Evolutionary conservation across 108 stramenopile species (phyloP).

Genomic region (Fragilaria radians): DNA sequence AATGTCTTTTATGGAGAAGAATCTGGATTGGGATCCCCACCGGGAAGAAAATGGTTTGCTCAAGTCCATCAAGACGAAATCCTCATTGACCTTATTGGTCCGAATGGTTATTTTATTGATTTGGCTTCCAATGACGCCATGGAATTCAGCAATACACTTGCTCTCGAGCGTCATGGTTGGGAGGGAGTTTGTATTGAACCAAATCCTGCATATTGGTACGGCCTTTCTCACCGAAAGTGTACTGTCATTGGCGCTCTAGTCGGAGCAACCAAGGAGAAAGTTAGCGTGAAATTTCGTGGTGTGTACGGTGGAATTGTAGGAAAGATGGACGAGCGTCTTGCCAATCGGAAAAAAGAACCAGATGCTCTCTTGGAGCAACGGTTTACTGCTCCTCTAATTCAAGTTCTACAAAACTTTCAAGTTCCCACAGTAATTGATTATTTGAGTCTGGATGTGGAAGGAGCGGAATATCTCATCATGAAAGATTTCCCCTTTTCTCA

Average conservation of each 20-base stretch:
- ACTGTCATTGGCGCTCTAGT: conserved; percentile 17
- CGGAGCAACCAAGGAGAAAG: conserved; percentile 9
- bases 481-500: conserved; percentile 23
- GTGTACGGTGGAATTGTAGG: conserved; percentile 24
- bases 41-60: neutral
- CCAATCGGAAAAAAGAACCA: conserved; percentile 5
- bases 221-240: conserved; percentile 17
- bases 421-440: conserved; percentile 27
- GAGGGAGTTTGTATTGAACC: conserved; percentile 22
- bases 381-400: conserved; percentile 5
- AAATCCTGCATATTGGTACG: conserved; percentile 21
- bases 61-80: conserved; percentile 12
- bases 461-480: conserved; percentile 30
- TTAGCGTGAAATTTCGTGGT: conserved; percentile 1
- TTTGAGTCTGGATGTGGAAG: conserved; percentile 24
- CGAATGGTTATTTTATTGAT: conserved; percentile 18
- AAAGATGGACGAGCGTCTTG: conserved; percentile 7
- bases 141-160: conserved; percentile 8
- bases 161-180: conserved; percentile 11
- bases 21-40: neutral
- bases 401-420: conserved; percentile 16
- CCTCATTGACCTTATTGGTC: conserved; percentile 4
- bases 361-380: conserved; percentile 1
- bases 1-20: conserved; percentile 41
- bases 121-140: conserved; percentile 21